Conservation (phyloP, 2,329 filamentous ascomycete genomes). For the Pleoardoris graminearum region DNA sequence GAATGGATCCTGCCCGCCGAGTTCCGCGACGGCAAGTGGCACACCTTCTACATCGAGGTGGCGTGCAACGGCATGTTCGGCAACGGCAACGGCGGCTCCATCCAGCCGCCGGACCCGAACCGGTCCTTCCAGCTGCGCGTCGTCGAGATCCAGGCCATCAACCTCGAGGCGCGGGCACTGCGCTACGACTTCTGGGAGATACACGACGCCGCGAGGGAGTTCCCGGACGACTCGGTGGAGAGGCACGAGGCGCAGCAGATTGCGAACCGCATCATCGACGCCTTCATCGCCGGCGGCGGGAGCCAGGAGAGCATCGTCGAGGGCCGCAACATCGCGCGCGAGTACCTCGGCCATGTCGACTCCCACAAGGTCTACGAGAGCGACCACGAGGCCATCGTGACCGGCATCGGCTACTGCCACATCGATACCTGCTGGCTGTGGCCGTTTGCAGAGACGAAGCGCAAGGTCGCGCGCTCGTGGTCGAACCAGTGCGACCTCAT, state of each 20-base stretch:
- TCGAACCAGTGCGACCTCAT: conserved; percentile 94
- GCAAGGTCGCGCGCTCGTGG: conserved; percentile 95
- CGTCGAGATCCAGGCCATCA: conserved; percentile 87
- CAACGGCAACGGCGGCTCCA: conserved; percentile 82
- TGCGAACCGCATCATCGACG: conserved; percentile 85
- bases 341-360: conserved; percentile 82
- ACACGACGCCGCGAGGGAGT: conserved; percentile 86
- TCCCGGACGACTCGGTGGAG: conserved; percentile 85
- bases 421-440: conserved; percentile 99
- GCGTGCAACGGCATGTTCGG: conserved; percentile 99
- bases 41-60: conserved; percentile 95
- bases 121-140: conserved; percentile 74
- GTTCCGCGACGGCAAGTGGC: conserved; percentile 83
- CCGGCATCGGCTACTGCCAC: conserved; percentile 92
- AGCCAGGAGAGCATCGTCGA: conserved; percentile 74
- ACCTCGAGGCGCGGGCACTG: conserved; percentile 79
- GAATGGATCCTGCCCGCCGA: conserved; percentile 87
- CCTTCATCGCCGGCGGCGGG: conserved; percentile 77
- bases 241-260: conserved; percentile 83
- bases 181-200: conserved; percentile 97
- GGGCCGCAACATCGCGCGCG: conserved; percentile 78
- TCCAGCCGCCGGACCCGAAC: conserved; percentile 87
- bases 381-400: conserved; percentile 75
- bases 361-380: conserved; percentile 81
- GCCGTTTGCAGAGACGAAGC: conserved; percentile 97